These are phyloP conservation scores for Pseudotulostoma volvatum DNA, from an alignment of 495 filamentous ascomycete species.

Conservation along the genomic window DNA sequence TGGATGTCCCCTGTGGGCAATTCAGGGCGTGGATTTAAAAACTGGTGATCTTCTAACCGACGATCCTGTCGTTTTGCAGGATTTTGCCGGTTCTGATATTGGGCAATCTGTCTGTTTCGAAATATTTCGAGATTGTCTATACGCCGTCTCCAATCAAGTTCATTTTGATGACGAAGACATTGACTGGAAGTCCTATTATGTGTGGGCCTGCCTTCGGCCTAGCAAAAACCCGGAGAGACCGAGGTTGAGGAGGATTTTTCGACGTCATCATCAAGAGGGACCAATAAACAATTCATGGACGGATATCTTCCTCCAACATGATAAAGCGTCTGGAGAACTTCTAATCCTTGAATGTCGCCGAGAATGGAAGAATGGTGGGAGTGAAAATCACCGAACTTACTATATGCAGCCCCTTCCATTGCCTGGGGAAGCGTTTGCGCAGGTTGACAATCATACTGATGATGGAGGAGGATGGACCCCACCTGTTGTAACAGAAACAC, in stretches of 20 bases:
- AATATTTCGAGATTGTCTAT: conserved; percentile 51
- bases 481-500: background rate
- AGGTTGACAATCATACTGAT: background rate
- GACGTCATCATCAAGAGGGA: conserved; percentile 53
- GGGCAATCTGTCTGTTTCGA: conserved; percentile 57
- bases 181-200: conserved; percentile 57
- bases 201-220: conserved; percentile 45
- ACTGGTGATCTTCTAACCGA: conserved; percentile 14
- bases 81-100: conserved; percentile 46
- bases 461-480: background rate
- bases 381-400: conserved; percentile 48
- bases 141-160: conserved; percentile 52
- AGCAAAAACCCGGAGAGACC: conserved; percentile 16
- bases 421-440: conserved; percentile 12
- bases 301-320: conserved; percentile 43
- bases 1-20: conserved; percentile 43
- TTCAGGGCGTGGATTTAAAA: conserved; percentile 36
- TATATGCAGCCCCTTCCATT: conserved; percentile 46
- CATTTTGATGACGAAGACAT: conserved; percentile 40
- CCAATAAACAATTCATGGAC: conserved; percentile 68
- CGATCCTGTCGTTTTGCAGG: conserved; percentile 28
- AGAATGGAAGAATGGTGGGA: conserved; percentile 48
- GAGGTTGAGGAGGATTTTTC: conserved; percentile 35
- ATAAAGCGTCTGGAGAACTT: conserved; percentile 43
- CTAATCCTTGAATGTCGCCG: conserved; percentile 54